Base-by-base conservation (phyloP, 1,139 yeast species). In the Meyerozyma athensensis region DNA sequence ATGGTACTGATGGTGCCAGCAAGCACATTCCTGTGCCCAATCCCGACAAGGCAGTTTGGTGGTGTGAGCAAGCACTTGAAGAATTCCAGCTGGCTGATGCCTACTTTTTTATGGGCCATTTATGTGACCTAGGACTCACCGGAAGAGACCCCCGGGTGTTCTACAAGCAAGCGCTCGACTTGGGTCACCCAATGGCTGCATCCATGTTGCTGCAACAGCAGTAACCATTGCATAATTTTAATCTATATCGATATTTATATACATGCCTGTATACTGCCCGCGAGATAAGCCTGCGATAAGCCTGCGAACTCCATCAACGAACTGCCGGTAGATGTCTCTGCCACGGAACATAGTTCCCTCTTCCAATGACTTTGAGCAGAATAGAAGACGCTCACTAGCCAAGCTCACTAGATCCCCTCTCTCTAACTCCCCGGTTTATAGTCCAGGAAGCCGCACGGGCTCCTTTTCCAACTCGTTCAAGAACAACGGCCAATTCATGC, bases 51-150 rank as follows among this genome's bases (percentile, higher is more conserved):
- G 96, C 97, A 0, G 81, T 84, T 42, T 65, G 83, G 46, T 92
- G 97, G 97, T 94, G 96, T 26, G 77, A 86, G 38, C 74, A 86
- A 44, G 90, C 96, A 0, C 81, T 94, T 2, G 84, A 82, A 46
- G 85, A 82, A 52, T 56, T 54, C 42, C 86, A 86, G 13, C 68
- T 83, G 26, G 77, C 84, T 2, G 87, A 87, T 52, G 95, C 96
- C 4, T 87, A 82, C 52, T 87, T 74, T 54, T 87, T 89, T 38
- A 71, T 90, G 59, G 98, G 96, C 1, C 76, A 81, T 52, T 83
- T 84, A 53, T 77, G 79, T 41, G 95, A 86, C 58, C 76, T 74
- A 45, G 97, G 97, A 1, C 70, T 86, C 8, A 45, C 36, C 3
- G 33, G 22, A 6, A 46, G 48, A 7, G 34, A 40, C 16, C 42